A percentile compares a stretch with the other conserved stretches of the same genome.
phyloP scores from a whole-genome alignment of 2,329 filamentous ascomycete genomes.

The Stagonosporopsis vannaccii region DNA sequence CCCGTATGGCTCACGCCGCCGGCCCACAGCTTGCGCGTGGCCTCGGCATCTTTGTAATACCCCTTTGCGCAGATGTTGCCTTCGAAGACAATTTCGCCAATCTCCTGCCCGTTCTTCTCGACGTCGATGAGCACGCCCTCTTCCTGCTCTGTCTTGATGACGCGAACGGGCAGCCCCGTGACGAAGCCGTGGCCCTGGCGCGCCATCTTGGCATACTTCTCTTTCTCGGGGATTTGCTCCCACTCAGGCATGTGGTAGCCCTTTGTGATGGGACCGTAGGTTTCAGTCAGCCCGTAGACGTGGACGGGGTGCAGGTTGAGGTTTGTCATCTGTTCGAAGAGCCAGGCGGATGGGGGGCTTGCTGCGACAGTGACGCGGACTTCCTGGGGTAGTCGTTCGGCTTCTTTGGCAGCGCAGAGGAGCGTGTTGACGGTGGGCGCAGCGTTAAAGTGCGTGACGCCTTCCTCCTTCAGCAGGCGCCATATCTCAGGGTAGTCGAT shows the following conservation, averaged over 20 bases:
- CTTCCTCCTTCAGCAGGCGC: constrained; percentile 83
- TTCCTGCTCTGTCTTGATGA: constrained; percentile 80
- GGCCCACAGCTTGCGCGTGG: constrained; percentile 84
- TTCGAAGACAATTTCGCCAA: constrained; percentile 83
- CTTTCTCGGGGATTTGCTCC: constrained; percentile 74
- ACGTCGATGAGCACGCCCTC: constrained; percentile 73
- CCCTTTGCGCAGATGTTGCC: constrained; percentile 93
- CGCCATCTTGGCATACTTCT: constrained; percentile 90
- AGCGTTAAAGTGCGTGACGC: constrained; percentile 93
- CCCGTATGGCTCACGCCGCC: constrained; percentile 89
- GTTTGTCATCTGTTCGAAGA: constrained; percentile 90
- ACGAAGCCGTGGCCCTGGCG: constrained; percentile 93
- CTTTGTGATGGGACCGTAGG: constrained; percentile 94
- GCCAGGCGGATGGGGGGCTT: constrained; percentile 84
- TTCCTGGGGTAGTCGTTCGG: constrained; percentile 70
- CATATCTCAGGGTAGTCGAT: constrained; percentile 95
- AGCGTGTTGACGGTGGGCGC: constrained; percentile 96
- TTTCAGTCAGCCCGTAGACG: constrained; percentile 87
- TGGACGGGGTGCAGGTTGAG: constrained; percentile 91
- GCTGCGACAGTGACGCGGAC: constrained; percentile 93
- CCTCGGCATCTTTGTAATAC: constrained; percentile 89
- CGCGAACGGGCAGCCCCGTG: constrained; percentile 78
- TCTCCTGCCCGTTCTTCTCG: constrained; percentile 72
- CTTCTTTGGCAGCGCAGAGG: constrained; percentile 80
- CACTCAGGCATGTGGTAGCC: constrained; percentile 87